phyloP scores from a whole-genome alignment of 108 stramenopile genomes.

The Pseudonitzschia delicatissima region DNA sequence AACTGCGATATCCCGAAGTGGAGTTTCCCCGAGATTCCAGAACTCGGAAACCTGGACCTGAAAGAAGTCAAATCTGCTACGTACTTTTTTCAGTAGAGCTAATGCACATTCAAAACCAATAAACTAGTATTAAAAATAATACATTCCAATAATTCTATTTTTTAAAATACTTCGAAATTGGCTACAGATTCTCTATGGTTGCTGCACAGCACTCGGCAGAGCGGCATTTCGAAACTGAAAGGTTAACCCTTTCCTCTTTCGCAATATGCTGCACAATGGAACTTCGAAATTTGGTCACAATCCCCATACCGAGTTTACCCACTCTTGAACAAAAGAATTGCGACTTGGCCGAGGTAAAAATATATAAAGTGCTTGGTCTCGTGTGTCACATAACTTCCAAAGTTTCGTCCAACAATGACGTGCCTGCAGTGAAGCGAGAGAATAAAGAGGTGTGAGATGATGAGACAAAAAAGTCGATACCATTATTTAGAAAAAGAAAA shows the following conservation, averaged over 20 bases:
- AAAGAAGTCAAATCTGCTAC: slow-evolving; percentile 86
- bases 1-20: slow-evolving; percentile 89
- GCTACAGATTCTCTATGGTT: neutral
- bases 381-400: slow-evolving; percentile 68
- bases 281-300: no score
- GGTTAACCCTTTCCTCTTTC: no score
- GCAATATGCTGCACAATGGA: no score
- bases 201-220: neutral
- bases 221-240: no score
- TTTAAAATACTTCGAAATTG: neutral
- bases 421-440: slow-evolving; percentile 40
- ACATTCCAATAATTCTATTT: neutral
- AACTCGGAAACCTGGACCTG: slow-evolving; percentile 87
- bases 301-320: slow-evolving; percentile 57
- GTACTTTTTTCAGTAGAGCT: slow-evolving; percentile 94
- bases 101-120: no score
- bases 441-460: neutral
- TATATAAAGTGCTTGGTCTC: slow-evolving; percentile 99
- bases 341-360: slow-evolving; percentile 99
- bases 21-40: slow-evolving; percentile 92
- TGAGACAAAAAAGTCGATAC: neutral
- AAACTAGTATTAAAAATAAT: no score
- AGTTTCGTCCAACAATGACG: slow-evolving; percentile 78
- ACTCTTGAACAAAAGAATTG: slow-evolving; percentile 97
- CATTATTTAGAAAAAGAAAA: neutral